Percentiles rank a stretch among this genome's conserved stretches.
phyloP scores from a whole-genome alignment of 2,329 filamentous ascomycete species.

The Colletotrichum cereale region DNA sequence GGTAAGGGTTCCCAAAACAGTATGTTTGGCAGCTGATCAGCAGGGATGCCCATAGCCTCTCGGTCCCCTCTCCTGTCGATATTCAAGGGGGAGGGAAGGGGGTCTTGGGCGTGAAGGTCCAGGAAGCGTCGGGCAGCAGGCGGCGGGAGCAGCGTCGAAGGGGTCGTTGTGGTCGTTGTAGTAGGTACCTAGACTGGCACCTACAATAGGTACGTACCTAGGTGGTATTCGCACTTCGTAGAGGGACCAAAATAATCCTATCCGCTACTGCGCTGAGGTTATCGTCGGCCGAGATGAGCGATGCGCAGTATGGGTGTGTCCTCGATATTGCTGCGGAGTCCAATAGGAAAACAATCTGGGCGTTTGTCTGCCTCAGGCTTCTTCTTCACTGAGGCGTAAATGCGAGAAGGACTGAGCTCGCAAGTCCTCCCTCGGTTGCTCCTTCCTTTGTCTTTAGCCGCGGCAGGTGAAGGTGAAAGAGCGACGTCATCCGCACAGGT shows the following conservation, averaged over 20 bases:
- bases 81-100: background rate
- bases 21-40: constrained; percentile 30
- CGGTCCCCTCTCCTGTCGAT: constrained; percentile 14
- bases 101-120: too few species aligned
- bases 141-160: background rate
- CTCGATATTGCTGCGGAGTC: background rate
- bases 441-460: background rate
- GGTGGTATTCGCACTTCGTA: too few species aligned
- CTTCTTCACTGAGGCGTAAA: constrained; percentile 1
- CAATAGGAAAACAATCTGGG: background rate
- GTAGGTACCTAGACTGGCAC: too few species aligned
- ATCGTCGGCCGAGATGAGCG: background rate
- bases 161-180: background rate
- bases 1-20: constrained; percentile 26
- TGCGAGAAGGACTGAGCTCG: too few species aligned
- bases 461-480: background rate
- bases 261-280: constrained; percentile 8
- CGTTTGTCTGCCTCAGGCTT: too few species aligned
- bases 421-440: background rate
- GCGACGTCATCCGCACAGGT: too few species aligned
- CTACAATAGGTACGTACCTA: too few species aligned
- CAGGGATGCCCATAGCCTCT: constrained; percentile 6
- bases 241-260: too few species aligned
- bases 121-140: constrained; percentile 9
- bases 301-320: background rate